Conservation (phyloP, 78 protist genomes). For the Dictyostelium capitatum region DNA sequence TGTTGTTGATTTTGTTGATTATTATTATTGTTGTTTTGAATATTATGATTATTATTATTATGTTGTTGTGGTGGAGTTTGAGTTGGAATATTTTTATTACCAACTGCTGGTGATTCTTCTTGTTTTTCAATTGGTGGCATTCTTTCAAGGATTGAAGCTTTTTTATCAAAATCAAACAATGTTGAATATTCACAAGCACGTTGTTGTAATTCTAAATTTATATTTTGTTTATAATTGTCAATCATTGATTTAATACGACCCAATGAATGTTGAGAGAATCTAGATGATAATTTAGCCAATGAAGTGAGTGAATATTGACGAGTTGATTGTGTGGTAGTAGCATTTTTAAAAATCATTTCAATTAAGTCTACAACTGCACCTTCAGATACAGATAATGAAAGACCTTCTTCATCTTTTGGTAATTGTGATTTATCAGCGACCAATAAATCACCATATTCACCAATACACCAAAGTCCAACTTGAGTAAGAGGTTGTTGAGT, state of each 20-base stretch:
- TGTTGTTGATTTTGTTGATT: constrained; percentile 2
- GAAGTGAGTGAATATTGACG: constrained; percentile 90
- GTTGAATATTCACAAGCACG: constrained; percentile 92
- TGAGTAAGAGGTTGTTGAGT: constrained; percentile 81
- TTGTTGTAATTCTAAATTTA: constrained; percentile 95
- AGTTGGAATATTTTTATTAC: constrained; percentile 15
- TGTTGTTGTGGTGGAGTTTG: constrained; percentile 54
- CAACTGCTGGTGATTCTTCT: constrained; percentile 40
- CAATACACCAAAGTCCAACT: constrained; percentile 93
- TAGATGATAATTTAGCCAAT: constrained; percentile 87
- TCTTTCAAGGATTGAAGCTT: constrained; percentile 36
- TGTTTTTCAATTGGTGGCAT: constrained; percentile 66
- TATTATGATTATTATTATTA: neutral
- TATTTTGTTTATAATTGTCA: constrained; percentile 39
- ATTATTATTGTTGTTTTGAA: neutral
- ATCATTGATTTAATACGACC: constrained; percentile 13
- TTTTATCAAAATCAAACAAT: constrained; percentile 69
- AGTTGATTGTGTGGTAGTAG: constrained; percentile 61
- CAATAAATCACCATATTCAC: constrained; percentile 94
- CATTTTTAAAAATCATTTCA: constrained; percentile 45
- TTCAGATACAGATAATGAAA: constrained; percentile 29
- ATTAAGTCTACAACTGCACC: constrained; percentile 84
- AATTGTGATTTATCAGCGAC: constrained; percentile 70
- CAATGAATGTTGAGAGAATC: constrained; percentile 56
- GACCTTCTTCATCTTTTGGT: constrained; percentile 77